These are phyloP conservation scores for Carex parvula DNA, from an alignment of 176 grass and related monocot species.

Conservation along the genomic window DNA sequence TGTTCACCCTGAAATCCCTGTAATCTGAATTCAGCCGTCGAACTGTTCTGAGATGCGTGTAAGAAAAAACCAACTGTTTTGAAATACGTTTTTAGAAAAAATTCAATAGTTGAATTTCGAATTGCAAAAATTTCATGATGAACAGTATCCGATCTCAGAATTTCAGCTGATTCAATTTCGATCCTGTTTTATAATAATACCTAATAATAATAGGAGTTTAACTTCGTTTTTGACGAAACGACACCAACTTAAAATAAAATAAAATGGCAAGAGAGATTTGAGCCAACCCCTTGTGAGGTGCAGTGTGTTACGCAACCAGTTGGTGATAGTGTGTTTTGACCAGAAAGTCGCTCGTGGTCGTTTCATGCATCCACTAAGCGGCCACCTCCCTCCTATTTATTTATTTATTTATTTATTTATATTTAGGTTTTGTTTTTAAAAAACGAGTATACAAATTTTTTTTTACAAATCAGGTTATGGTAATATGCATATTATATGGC, in stretches of 20 bases:
- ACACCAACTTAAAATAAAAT: not conserved
- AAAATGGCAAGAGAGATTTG: not conserved
- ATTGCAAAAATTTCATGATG: no score
- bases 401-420: not conserved
- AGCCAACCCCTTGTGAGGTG: not conserved
- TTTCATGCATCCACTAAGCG: conserved; percentile 11
- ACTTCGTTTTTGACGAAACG: not conserved
- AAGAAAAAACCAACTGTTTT: no score
- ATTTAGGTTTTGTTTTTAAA: no score
- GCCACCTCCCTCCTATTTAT: not conserved
- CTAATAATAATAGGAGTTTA: not conserved
- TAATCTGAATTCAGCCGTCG: no score
- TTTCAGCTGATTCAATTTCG: not conserved
- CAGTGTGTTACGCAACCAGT: conserved; percentile 17
- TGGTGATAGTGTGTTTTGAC: conserved; percentile 27
- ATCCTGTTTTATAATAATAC: not conserved
- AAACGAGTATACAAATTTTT: no score
- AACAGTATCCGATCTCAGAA: no score
- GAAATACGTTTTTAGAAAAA: no score
- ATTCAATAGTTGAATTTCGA: no score
- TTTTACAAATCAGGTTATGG: no score
- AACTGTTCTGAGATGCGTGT: no score
- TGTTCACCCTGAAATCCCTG: no score
- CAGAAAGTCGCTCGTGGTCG: conserved; percentile 19
- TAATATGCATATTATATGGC: no score